Base-by-base conservation (phyloP, 345 rosid genomes). In the Murraya paniculata region DNA sequence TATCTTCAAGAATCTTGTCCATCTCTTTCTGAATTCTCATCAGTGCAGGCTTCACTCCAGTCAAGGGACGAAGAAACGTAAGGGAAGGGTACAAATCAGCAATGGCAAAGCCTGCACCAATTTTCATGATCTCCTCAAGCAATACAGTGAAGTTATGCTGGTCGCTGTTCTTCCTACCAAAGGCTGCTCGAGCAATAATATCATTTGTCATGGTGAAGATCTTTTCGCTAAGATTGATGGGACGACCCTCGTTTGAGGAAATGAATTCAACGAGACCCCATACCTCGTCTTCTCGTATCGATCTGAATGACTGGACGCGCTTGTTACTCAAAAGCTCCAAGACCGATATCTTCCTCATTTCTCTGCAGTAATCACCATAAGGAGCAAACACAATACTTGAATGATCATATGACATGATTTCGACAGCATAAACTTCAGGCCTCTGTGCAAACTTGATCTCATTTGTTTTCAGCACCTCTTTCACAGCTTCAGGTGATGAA, bases 81-180 rank as follows among this genome's bases (percentile, higher is more conserved):
- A 71, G 75, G 8, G 80, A 84, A 66, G 73, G 73, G 35, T 48
- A 81, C 55, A 75, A 6, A 75, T 81, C 80, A 0, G 69, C 19
- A 7, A 71, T 19, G 13, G 55, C 7, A 1, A 75, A 78, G 4
- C 84, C 82, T 18, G 25, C 60, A 5, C 56, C 55, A 1, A 82
- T 56, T 27, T 28, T 25, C 30, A 74, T 28, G 6, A 53, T 0
- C 59, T 73, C 25, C 5, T 38, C 65, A 14, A 78, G 39, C 33
- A 30, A 28, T 0, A 61, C 66, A 3, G 36, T 39, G 60, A 80
- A 73, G n/a, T 57, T 35, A 3, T 78, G 61, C 2, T 74, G 45
- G 11, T 68, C 74, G 4, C 48, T 61, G 60, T 75, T 50, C 72
- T 69, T 78, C 62, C 38, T 45, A 21, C 81, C 65, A 3, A 78